Base-by-base conservation (phyloP, 2,329 filamentous ascomycete genomes). In the Colletotrichum tofieldiae region DNA sequence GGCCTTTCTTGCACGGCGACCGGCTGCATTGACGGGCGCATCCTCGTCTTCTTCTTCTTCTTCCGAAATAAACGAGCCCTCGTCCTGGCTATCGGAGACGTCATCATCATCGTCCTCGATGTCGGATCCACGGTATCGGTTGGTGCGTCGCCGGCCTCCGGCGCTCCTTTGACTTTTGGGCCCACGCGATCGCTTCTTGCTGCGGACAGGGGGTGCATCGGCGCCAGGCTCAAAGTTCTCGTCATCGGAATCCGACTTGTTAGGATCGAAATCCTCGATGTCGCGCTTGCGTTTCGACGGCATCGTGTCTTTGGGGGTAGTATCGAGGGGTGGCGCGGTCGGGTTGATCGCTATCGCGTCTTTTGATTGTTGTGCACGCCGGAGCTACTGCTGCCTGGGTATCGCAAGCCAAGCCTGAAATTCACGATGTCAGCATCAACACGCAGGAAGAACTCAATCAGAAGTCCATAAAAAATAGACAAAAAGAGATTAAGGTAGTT, bases 181-280 rank as follows among this genome's bases (percentile, higher is more conserved):
- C 29, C 67, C 71, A 37, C 79, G 77, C 39, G 80, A 80, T 75
- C 82, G 80, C 74, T 84, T 85, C 73, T 79, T 80, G 60, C 72
- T 76, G 71, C 83, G 83, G 18, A 81, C 81, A 20, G 86, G 82
- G 39, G 83, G 82, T 35, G 81, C 84, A 75, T 86, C 85, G 29
- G 79, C 78, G 20, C 81, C 79, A 20, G 90, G 90, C 70, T 91
- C 87, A 77, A 92, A 93, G 79, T 91, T 91, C 75, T 90, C 89
- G 77, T 93, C 91, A 61, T 90, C 87, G 2, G 91, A 85, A 75
- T 93, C 91, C 62, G 91, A 92, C 78, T 90, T 88, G 79, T 92
- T 92, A 3, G 89, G 89, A 79, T 93, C 91, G 75, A 92, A 92
- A 66, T 86, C 85, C 74, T 90, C 86, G 67, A 90, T 81, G 70